phyloP scores from a whole-genome alignment of 345 rosid species.

The Balakata baccata region DNA sequence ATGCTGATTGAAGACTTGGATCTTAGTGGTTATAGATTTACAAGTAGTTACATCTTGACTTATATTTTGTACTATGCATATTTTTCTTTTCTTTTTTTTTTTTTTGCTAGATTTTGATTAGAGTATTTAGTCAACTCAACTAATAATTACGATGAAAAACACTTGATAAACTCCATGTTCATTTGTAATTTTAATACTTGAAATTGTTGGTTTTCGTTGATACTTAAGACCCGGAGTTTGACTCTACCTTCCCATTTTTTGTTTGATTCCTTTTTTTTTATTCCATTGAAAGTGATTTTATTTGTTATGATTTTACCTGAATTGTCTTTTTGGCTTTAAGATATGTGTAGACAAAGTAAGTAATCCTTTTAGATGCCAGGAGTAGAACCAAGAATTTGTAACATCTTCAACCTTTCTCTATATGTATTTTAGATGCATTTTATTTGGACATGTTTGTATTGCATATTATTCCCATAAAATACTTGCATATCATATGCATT shows the following conservation, averaged over 20 bases:
- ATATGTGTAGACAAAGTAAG: background rate
- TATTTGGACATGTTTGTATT: no score
- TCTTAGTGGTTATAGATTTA: slow-evolving; percentile 83
- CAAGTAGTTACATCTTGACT: slow-evolving; percentile 45
- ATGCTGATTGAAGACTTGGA: slow-evolving; percentile 66
- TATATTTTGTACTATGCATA: background rate
- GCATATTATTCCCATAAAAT: no score
- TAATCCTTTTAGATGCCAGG: background rate
- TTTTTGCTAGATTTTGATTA: background rate
- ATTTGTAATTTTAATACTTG: slow-evolving; percentile 8
- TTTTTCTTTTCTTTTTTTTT: background rate
- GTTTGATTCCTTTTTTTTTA: background rate
- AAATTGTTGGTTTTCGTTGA: slow-evolving; percentile 13
- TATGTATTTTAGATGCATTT: no score
- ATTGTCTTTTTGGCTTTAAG: background rate
- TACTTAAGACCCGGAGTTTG: background rate
- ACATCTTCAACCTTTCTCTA: no score
- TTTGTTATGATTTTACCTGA: background rate
- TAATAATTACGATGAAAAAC: background rate
- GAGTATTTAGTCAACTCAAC: slow-evolving; percentile 6
- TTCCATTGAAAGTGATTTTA: background rate
- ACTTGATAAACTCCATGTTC: background rate
- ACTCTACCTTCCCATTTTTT: background rate
- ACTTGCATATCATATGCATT: no score
- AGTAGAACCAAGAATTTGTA: no score